Percentiles rank a stretch among this genome's conserved stretches.
phyloP scores from a whole-genome alignment of 495 filamentous ascomycete genomes.

The Annulohypoxylon nitens region DNA sequence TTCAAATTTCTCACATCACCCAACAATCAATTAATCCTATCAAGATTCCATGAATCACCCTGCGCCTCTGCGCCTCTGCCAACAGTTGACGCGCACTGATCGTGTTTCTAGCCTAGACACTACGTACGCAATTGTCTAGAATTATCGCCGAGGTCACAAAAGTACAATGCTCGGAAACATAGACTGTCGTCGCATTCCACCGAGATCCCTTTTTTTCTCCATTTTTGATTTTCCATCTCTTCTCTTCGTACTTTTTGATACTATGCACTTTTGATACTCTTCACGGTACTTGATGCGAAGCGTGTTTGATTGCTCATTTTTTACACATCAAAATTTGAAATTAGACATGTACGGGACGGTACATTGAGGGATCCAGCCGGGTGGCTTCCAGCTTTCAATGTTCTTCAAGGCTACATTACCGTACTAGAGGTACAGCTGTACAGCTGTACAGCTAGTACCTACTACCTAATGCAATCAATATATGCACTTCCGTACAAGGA shows the following conservation, averaged over 20 bases:
- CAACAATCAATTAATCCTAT: conserved; percentile 29
- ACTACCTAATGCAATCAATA: conserved; percentile 26
- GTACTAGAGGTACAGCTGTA: conserved; percentile 11
- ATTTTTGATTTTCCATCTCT: no score
- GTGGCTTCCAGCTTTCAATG: conserved; percentile 32
- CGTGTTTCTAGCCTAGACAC: conserved; percentile 27
- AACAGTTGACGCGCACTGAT: conserved; percentile 20
- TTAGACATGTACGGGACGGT: conserved; percentile 20
- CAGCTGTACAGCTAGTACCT: neutral
- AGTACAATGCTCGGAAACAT: conserved; percentile 36
- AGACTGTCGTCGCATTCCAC: neutral
- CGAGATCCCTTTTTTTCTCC: no score
- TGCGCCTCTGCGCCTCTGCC: conserved; percentile 30
- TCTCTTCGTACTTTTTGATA: no score
- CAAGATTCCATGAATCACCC: conserved; percentile 33
- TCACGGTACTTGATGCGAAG: conserved; percentile 9
- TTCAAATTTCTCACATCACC: conserved; percentile 15
- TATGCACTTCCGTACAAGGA: conserved; percentile 33
- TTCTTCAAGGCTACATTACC: neutral
- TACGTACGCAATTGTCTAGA: conserved; percentile 25
- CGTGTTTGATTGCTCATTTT: conserved; percentile 15
- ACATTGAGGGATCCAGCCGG: conserved; percentile 29
- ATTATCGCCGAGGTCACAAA: conserved; percentile 34
- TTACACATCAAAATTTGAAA: neutral
- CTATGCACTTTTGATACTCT: neutral